phyloP scores from a whole-genome alignment of 2,329 filamentous ascomycete genomes.

The Colletotrichum sp. region DNA sequence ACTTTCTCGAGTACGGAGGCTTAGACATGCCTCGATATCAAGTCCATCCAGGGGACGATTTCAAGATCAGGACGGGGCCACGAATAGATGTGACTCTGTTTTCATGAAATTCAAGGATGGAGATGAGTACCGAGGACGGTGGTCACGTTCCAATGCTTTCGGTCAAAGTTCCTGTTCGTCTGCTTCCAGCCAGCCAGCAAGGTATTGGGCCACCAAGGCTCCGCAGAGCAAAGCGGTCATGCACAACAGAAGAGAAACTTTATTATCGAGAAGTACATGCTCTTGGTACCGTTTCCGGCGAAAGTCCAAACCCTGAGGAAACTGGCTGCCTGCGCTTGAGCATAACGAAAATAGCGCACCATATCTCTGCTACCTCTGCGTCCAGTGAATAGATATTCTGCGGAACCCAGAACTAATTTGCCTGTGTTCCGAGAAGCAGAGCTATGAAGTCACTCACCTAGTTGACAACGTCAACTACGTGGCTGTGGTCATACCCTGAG shows the following conservation, averaged over 20 bases:
- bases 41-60: background rate
- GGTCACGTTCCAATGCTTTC: background rate
- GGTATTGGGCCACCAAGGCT: background rate
- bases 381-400: background rate
- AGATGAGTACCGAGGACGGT: accelerated
- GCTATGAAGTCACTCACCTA: background rate
- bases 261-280: background rate
- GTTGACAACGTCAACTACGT: accelerated
- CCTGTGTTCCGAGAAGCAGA: background rate
- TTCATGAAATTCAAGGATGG: accelerated
- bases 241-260: background rate
- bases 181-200: background rate
- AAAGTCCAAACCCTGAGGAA: background rate
- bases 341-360: background rate
- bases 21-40: background rate
- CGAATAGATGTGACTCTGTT: background rate
- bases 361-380: background rate
- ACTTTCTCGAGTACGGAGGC: background rate
- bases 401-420: background rate
- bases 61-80: accelerated
- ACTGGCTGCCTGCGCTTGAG: background rate
- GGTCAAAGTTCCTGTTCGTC: background rate
- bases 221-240: background rate
- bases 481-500: accelerated
- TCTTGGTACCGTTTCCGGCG: background rate